Evolutionary conservation across 2,329 filamentous ascomycete species (phyloP).

Genomic region (Pseudogymnoascus sp.): DNA sequence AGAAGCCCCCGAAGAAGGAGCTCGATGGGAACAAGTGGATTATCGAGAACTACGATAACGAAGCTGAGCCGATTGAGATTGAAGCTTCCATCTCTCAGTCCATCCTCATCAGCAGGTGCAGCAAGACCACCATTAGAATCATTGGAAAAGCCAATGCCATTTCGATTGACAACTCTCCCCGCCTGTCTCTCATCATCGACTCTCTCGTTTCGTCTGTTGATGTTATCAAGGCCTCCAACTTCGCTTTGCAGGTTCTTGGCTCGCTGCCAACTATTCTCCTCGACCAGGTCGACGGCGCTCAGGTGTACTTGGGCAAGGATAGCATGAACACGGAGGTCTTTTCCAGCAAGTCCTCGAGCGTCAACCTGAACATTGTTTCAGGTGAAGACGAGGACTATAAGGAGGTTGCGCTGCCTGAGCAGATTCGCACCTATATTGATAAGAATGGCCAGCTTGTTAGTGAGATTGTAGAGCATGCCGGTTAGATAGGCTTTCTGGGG

Average conservation of each 20-base stretch:
- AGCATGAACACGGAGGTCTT: constrained; percentile 74
- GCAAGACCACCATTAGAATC: constrained; percentile 80
- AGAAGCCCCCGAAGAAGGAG: constrained; percentile 72
- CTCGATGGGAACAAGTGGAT: constrained; percentile 90
- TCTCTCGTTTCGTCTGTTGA: constrained; percentile 85
- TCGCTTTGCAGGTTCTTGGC: constrained; percentile 86
- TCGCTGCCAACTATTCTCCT: constrained; percentile 79
- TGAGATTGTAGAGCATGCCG: constrained; percentile 93
- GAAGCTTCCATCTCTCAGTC: constrained; percentile 78
- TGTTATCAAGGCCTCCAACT: constrained; percentile 90
- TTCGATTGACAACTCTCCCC: constrained; percentile 81
- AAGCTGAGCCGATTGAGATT: constrained; percentile 64
- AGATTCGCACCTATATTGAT: constrained; percentile 72
- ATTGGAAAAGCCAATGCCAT: constrained; percentile 96
- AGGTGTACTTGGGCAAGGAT: constrained; percentile 76
- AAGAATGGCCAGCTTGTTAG: constrained; percentile 69
- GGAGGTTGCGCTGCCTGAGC: constrained; percentile 80
- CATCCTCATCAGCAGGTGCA: constrained; percentile 85
- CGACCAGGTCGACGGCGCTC: constrained; percentile 86
- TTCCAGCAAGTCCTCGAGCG: constrained; percentile 74
- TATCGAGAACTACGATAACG: constrained; percentile 87
- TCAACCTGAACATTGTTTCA: constrained; percentile 78
- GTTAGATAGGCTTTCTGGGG: constrained; percentile 39
- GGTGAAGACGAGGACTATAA: constrained; percentile 72
- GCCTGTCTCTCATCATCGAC: constrained; percentile 79